These are phyloP conservation scores for Fusarium algeriense DNA, from an alignment of 2,329 filamentous ascomycete genomes.

Conservation along the genomic window DNA sequence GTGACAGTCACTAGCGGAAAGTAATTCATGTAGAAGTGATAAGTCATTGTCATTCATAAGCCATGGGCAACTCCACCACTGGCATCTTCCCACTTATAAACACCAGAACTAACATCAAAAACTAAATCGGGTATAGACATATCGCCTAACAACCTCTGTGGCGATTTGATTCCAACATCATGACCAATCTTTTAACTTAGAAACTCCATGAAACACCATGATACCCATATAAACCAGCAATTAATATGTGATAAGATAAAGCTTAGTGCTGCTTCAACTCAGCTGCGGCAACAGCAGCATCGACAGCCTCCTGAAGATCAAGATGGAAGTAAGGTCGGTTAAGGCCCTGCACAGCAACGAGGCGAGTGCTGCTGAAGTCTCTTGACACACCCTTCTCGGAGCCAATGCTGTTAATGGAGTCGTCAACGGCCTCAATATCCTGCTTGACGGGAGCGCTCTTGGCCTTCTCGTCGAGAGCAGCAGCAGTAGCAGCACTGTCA, in stretches of 20 bases:
- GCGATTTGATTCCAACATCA: constrained; percentile 1
- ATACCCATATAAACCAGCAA: constrained; percentile 6
- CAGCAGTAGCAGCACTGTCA: constrained; percentile 68
- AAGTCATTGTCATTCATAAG: constrained; percentile 1
- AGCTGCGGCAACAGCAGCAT: constrained; percentile 57
- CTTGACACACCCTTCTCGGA: constrained; percentile 48
- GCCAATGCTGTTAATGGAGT: constrained; percentile 36
- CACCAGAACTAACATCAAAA: neutral
- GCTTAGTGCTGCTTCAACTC: constrained; percentile 46
- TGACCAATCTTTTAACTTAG: neutral
- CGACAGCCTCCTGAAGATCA: constrained; percentile 62
- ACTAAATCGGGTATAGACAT: constrained; percentile 11
- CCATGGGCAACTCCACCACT: neutral
- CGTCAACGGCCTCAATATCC: constrained; percentile 49
- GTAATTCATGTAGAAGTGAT: neutral
- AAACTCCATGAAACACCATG: constrained; percentile 15
- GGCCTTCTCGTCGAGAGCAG: constrained; percentile 72
- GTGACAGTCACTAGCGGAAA: neutral
- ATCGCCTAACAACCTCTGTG: neutral
- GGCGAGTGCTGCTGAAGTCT: constrained; percentile 47
- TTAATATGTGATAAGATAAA: constrained; percentile 2
- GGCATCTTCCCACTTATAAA: neutral
- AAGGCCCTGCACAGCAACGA: constrained; percentile 58
- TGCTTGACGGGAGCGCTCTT: constrained; percentile 34
- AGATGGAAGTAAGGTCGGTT: constrained; percentile 67